Base-by-base conservation (phyloP, 352 stramenopile genomes). In the Globisporangium apiculatum region DNA sequence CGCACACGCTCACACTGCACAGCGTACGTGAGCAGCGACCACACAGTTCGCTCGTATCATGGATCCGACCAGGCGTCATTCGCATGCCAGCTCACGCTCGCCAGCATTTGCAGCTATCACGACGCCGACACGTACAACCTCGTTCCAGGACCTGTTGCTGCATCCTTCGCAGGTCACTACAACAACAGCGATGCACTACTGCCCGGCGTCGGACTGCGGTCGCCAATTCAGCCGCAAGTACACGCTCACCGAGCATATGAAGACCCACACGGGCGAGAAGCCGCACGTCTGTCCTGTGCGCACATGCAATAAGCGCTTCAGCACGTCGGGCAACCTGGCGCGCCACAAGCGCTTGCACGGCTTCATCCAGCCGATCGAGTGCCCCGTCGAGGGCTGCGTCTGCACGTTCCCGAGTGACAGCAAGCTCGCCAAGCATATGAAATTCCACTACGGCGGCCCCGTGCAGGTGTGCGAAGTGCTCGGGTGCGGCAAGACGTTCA, bases 211-310 rank as follows among this genome's bases (percentile, higher is more conserved):
- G 24, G 65, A 61, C 18, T 75, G 68, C 47, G 48, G 52, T 43
- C 63, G 64, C 42, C 14, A 1, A 38, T 80, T 78, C 65, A 80
- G 65, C 51, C 71, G 73, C 64, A 81, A 78, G 61, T 86, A 83
- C 61, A 80, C 76, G 42, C 59, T 79, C 43, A 55, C 60, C 6
- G 73, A 84, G 61, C 74, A 86, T 53, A 73, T 75, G 58, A 83
- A 86, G 65, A 80, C 72, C 2, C 75, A 86, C 63, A 78, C 71
- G 48, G 75, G 76, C 45, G 76, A 81, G 51, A 83, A 75, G 43
- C 76, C 75, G 0, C 69, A 82, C 48, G 62, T 73, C 18, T 85
- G 75, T 18, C 69, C 75, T 5, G 69, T 81, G 42, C 66, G 62
- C 5, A 64, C 65, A 1, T 83, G 75, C 54, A 62, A 55, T 35